Evolutionary conservation across 177 flowering plant species (phyloP), one percentile per base, ranked within the genome.

Genomic region (Vitis hybrid): DNA sequence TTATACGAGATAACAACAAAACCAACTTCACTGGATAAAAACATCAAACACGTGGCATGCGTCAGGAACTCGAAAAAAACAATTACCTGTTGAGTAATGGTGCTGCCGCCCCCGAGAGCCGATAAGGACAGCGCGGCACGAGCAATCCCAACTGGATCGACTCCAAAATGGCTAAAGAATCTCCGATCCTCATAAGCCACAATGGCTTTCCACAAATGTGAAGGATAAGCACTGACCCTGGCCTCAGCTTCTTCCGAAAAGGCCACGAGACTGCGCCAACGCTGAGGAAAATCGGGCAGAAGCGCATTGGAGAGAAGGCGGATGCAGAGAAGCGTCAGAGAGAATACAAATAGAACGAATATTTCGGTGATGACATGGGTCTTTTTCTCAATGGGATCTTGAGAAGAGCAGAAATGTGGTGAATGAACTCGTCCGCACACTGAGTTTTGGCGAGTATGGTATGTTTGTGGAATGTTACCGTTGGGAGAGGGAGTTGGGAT

Each of bases 11-110:
- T 50, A 62, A 72, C 15, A 13, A 63, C 65, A 65, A 64, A 62
- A 24, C 1, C 13, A 62, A 67, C 33, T 52, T 64, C 67, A 56
- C n/a, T 69, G 59, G 56, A 76, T 57, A 49, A 72, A 69, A 62
- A 1, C 63, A 59, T 70, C 77, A 61, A 79, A 79, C 82, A 71
- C 11, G 13, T 64, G 6, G 65, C 31, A 19, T 31, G 56, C 72
- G 50, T 47, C 19, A 69, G 44, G 18, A 18, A 59, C 2, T 2
- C 22, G 28, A 2, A 1, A 5, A 57, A n/a, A 57, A 11, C 49
- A 59, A 3, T 38, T 44, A 84, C 88, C 84, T 87, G 88, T 52
- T 82, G 87, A 3, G 84, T 83, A 38, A 87, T 83, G 38, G 85
- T 85, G 73, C 87, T 85, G 7, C 85, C 84, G n/a, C 87, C 87